Base-by-base conservation (phyloP, 2,329 filamentous ascomycete species). In the Leptoxyphium fumago region DNA sequence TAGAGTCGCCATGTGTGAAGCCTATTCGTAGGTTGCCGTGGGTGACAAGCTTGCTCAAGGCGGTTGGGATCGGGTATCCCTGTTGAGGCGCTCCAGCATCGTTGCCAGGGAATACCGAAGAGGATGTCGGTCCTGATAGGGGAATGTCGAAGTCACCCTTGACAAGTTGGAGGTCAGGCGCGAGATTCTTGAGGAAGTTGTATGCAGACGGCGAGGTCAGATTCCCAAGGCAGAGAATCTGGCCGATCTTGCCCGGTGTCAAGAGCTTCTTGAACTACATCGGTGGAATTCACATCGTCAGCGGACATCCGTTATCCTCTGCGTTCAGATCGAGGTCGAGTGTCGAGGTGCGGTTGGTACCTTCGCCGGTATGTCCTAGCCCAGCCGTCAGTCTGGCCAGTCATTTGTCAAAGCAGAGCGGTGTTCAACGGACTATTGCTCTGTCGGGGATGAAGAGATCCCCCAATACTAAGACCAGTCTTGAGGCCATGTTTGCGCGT, bases 391-490 rank as follows among this genome's bases (percentile, higher is more conserved):
- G 50, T 48, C 45, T 50, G 49, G 45, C 48, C 28, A 38, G 29
- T 32, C 45, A 21, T 41, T 45, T 29, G 39, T 47, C 45, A 40
- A 26, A 44, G 43, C 39, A 42, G 36, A 38, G 45, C 29, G 36
- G 21, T 45, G 41, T 40, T 40, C 43, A 43, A 62, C 67, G 54
- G 62, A 76, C 87, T 51, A 91, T 79, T 55, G 86, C 87, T 62
- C 87, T 75, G 66, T 94, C 87, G 56, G 87, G 87, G 66, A 94
- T 94, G 70, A 94, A 87, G 44, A 94, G 77, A 69, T 94, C 87
- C 63, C 86, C 86, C 55, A 94, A 85, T 60, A 91, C 85, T 61
- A 94, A 77, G 61, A 94, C 87, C 54, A 94, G 74, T 67, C 89
- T 85, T 51, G 86, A 85, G 70, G 89, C 86, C 72, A 78, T 82